phyloP scores from a whole-genome alignment of 139 green algal genomes.

The Tetradesmus lagerheimii region DNA sequence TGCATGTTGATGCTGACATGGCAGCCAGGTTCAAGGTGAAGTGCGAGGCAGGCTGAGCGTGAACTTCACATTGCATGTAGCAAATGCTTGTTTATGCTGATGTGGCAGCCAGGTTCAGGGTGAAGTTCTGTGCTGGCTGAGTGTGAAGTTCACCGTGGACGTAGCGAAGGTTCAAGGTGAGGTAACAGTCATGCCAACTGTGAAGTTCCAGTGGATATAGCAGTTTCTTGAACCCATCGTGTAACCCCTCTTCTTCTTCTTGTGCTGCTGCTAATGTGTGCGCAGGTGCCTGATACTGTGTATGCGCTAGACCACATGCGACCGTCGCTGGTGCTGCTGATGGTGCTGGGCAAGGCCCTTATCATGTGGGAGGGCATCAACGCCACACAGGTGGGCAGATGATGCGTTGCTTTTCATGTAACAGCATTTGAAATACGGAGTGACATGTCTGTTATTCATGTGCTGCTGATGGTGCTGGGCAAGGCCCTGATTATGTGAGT shows the following conservation, averaged over 20 bases:
- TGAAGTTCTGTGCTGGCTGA: too few relatives aligned
- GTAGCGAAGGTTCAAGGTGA: too few relatives aligned
- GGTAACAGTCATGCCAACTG: too few relatives aligned
- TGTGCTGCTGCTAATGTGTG: background rate
- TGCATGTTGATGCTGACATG: background rate
- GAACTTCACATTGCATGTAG: too few relatives aligned
- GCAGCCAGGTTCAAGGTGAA: conserved; percentile 69
- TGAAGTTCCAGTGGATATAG: background rate
- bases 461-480: conserved; percentile 89
- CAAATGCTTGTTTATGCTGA: too few relatives aligned
- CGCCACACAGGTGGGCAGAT: conserved; percentile 66
- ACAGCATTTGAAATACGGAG: too few relatives aligned
- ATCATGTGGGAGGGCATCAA: conserved; percentile 91
- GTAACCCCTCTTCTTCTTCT: too few relatives aligned
- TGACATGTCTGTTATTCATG: background rate
- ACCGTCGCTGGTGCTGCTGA: conserved; percentile 92
- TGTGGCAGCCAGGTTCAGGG: too few relatives aligned
- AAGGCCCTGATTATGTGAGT: conserved; percentile 91
- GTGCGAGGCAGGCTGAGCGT: too few relatives aligned
- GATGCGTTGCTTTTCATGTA: background rate
- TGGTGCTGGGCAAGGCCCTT: conserved; percentile 82
- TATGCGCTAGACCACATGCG: conserved; percentile 83
- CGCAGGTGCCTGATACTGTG: conserved; percentile 69
- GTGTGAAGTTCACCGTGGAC: too few relatives aligned
- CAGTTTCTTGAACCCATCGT: too few relatives aligned